Conservation (phyloP, 306 rosid genomes). For the Lablab purpureus region DNA sequence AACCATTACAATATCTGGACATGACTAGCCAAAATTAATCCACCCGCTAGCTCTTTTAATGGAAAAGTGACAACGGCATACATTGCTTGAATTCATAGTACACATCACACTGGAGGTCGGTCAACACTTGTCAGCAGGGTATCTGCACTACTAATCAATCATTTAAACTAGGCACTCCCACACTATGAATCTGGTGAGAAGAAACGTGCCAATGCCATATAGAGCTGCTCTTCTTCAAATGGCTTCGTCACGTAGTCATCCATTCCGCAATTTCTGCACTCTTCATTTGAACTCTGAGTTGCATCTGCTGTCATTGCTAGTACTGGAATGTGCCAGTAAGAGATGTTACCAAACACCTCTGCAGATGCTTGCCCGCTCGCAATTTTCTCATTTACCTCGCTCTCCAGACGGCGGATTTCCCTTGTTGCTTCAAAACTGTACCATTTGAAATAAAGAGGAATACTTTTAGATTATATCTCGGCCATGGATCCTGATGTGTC, state of each 20-base stretch:
- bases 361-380: conserved; percentile 64
- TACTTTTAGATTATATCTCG: conserved; percentile 30
- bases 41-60: conserved; percentile 43
- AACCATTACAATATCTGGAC: conserved; percentile 35
- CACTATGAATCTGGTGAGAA: conserved; percentile 57
- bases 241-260: conserved; percentile 91
- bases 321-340: conserved; percentile 84
- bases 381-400: conserved; percentile 62
- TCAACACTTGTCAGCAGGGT: conserved; percentile 36
- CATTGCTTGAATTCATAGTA: not conserved
- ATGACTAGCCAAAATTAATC: conserved; percentile 30
- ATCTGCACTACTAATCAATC: conserved; percentile 36
- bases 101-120: conserved; percentile 29
- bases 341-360: conserved; percentile 64
- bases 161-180: conserved; percentile 12
- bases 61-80: conserved; percentile 33
- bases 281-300: conserved; percentile 80
- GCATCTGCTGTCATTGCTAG: conserved; percentile 97
- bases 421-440: conserved; percentile 84
- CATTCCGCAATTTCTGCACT: conserved; percentile 91
- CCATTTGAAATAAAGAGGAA: conserved; percentile 36
- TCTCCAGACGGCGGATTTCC: conserved; percentile 69
- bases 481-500: not conserved
- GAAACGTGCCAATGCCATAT: conserved; percentile 65
- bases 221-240: conserved; percentile 86